phyloP scores from a whole-genome alignment of 345 rosid species.

The Citrus cavaleriei region DNA sequence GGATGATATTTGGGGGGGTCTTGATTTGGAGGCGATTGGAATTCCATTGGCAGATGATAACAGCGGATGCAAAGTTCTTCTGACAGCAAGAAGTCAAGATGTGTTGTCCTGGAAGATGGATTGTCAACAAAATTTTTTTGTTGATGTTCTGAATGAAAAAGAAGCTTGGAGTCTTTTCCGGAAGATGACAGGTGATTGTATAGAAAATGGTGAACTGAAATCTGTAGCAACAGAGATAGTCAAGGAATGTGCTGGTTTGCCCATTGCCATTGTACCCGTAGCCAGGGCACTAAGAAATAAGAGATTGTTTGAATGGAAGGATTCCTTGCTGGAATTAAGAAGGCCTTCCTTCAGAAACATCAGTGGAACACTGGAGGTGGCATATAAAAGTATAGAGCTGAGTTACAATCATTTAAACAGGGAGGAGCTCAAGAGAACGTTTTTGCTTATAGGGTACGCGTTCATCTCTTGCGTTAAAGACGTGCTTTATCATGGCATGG shows the following conservation, averaged over 20 bases:
- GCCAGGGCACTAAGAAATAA: background rate
- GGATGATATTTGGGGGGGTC: background rate
- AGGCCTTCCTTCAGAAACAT: background rate
- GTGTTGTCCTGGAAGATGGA: background rate
- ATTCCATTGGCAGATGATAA: background rate
- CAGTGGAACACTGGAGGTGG: background rate
- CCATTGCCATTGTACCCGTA: conserved; percentile 17
- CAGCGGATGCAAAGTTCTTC: background rate
- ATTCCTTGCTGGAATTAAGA: conserved; percentile 1
- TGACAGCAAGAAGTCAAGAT: background rate
- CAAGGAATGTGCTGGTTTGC: conserved; percentile 27
- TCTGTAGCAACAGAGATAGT: conserved; percentile 9
- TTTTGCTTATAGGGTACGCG: conserved; percentile 6
- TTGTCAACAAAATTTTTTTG: background rate
- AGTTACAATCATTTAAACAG: conserved; percentile 17
- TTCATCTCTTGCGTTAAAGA: background rate
- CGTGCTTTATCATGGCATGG: conserved; percentile 17
- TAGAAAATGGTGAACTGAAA: background rate
- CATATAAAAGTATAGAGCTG: conserved; percentile 4
- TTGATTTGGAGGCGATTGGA: background rate
- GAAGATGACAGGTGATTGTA: background rate
- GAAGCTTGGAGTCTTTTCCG: background rate
- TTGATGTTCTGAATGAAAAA: background rate
- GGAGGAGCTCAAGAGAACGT: conserved; percentile 13
- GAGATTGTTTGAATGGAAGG: conserved; percentile 6